These are phyloP conservation scores for Pinus tabuliformis DNA, from an alignment of 75 land plant species.

Conservation along the genomic window DNA sequence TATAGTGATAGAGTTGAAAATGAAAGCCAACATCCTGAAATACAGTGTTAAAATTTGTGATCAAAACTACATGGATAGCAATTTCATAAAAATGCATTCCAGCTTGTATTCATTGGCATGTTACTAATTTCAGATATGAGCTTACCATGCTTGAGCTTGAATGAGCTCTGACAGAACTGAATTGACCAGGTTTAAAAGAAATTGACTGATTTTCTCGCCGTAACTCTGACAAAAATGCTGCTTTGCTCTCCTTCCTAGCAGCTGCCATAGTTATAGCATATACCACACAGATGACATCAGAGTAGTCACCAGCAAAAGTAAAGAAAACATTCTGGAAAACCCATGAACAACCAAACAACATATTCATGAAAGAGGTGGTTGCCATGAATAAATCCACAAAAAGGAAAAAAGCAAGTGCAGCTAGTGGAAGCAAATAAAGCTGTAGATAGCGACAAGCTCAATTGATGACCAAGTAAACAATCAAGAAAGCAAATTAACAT, in stretches of 20 bases:
- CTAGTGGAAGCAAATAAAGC: neutral
- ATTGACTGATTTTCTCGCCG: conserved; percentile 4
- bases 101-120: neutral
- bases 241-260: conserved; percentile 41
- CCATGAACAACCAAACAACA: neutral
- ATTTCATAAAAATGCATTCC: neutral
- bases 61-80: neutral
- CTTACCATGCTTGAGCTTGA: neutral
- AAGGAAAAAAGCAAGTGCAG: neutral
- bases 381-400: no score
- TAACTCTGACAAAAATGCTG: conserved; percentile 48
- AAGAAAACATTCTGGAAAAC: neutral
- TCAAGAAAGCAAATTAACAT: neutral
- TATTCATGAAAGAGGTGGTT: neutral
- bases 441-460: neutral
- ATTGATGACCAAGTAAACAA: neutral
- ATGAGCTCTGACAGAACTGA: neutral
- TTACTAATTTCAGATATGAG: neutral
- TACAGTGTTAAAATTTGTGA: neutral
- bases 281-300: neutral
- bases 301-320: neutral
- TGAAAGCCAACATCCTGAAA: neutral
- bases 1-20: neutral
- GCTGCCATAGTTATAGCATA: conserved; percentile 17
- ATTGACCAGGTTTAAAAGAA: conserved; percentile 1